Conservation (phyloP, 1,284 basidiomycete genomes). For the Boletus hoseneyae region DNA sequence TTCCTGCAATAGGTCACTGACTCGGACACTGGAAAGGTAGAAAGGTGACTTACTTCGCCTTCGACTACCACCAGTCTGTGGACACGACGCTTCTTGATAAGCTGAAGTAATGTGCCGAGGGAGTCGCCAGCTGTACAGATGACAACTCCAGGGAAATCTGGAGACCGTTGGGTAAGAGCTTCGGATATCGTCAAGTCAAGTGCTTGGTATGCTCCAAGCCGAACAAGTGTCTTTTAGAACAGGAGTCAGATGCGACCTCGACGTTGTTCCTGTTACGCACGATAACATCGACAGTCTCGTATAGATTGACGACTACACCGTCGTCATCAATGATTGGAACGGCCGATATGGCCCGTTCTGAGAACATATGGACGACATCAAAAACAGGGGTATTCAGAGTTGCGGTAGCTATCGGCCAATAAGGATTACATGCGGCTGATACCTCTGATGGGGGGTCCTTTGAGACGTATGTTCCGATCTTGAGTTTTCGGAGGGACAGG, state of each 20-base stretch:
- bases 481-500: constrained; percentile 79
- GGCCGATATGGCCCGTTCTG: constrained; percentile 91
- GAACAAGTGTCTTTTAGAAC: constrained; percentile 77
- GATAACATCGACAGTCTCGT: constrained; percentile 99
- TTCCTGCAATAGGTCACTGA: constrained; percentile 44
- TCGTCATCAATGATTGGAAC: constrained; percentile 95
- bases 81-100: constrained; percentile 91
- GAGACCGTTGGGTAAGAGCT: constrained; percentile 86
- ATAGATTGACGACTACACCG: constrained; percentile 93
- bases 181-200: constrained; percentile 95
- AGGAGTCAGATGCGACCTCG: constrained; percentile 7
- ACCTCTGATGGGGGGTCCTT: constrained; percentile 39
- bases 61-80: constrained; percentile 93
- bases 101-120: constrained; percentile 86
- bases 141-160: constrained; percentile 95
- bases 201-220: constrained; percentile 92
- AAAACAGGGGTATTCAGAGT: constrained; percentile 92
- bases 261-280: constrained; percentile 48
- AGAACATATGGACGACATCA: constrained; percentile 99
- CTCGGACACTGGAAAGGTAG: background rate
- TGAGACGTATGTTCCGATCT: constrained; percentile 91
- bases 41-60: constrained; percentile 56
- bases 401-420: constrained; percentile 90
- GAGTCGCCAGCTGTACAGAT: constrained; percentile 94
- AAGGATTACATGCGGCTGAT: constrained; percentile 60